Percentiles rank a stretch among this genome's conserved stretches.
phyloP scores from a whole-genome alignment of 2,329 filamentous ascomycete species.

The Cladosporium sp. region DNA sequence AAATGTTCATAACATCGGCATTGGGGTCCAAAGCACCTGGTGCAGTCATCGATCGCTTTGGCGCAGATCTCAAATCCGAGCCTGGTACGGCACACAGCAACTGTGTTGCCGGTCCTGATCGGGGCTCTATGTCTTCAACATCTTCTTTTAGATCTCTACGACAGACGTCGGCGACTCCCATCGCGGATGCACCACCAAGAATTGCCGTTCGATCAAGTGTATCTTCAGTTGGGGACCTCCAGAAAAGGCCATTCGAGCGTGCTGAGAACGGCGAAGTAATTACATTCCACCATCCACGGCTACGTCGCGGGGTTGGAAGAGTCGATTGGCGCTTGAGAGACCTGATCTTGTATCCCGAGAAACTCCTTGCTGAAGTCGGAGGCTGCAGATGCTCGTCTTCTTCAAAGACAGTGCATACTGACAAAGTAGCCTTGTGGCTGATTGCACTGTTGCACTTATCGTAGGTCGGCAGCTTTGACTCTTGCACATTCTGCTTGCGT shows the following conservation, averaged over 20 bases:
- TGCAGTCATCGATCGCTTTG: conserved; percentile 32
- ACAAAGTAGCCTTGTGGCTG: conserved; percentile 43
- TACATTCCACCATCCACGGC: conserved; percentile 76
- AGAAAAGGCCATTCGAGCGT: conserved; percentile 26
- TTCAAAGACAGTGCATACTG: conserved; percentile 68
- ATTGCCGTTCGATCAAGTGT: conserved; percentile 22
- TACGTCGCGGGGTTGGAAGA: conserved; percentile 57
- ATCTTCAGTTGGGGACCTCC: conserved; percentile 29
- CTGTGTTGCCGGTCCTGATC: background rate
- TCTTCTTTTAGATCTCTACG: background rate
- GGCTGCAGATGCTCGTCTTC: conserved; percentile 55
- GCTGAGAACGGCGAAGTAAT: conserved; percentile 67
- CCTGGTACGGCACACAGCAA: background rate
- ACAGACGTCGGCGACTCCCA: conserved; percentile 20
- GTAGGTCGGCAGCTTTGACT: conserved; percentile 9
- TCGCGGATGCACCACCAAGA: conserved; percentile 27
- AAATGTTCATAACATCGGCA: conserved; percentile 31
- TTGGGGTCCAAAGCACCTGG: conserved; percentile 28
- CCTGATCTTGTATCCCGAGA: background rate
- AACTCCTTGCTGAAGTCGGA: conserved; percentile 35
- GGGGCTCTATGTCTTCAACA: background rate
- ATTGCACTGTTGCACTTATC: conserved; percentile 9
- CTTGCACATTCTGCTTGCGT: conserved; percentile 7
- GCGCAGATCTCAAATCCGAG: conserved; percentile 8
- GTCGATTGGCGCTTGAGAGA: conserved; percentile 37